Conservation (phyloP, 371 early-diverging fungal genomes). For the Haplosporangium sp. region DNA sequence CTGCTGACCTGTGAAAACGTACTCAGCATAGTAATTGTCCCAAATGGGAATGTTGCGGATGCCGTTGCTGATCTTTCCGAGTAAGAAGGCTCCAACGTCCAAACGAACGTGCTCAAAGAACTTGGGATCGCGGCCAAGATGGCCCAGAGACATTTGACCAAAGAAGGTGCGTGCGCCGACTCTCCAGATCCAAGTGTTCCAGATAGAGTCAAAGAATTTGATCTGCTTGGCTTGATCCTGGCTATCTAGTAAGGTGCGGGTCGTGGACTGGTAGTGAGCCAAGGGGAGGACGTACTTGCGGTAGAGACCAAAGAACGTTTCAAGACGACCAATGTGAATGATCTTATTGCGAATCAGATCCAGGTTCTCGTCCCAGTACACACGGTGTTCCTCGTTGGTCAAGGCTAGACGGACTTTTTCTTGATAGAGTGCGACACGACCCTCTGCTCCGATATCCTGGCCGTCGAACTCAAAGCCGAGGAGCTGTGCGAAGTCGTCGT, state of each 20-base stretch:
- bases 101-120: constrained; percentile 55
- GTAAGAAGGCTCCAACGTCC: constrained; percentile 50
- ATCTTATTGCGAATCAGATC: constrained; percentile 50
- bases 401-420: constrained; percentile 42
- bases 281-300: constrained; percentile 44
- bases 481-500: constrained; percentile 49
- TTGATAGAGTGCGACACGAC: constrained; percentile 47
- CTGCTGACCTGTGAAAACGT: constrained; percentile 53
- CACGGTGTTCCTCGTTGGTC: constrained; percentile 36
- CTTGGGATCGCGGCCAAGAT: constrained; percentile 53
- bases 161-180: constrained; percentile 43
- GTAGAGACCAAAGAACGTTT: constrained; percentile 50
- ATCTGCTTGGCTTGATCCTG: constrained; percentile 29
- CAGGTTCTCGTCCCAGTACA: constrained; percentile 51
- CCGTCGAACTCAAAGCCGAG: constrained; percentile 48
- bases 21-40: constrained; percentile 55
- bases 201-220: constrained; percentile 45
- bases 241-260: constrained; percentile 26
- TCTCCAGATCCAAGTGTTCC: constrained; percentile 52
- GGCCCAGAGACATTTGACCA: constrained; percentile 54
- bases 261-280: constrained; percentile 36
- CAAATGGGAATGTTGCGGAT: constrained; percentile 52
- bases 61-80: constrained; percentile 50
- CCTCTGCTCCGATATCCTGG: constrained; percentile 44
- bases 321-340: constrained; percentile 53